Base-by-base conservation (phyloP, 164 flowering plant genomes). In the Vitis labrusca region DNA sequence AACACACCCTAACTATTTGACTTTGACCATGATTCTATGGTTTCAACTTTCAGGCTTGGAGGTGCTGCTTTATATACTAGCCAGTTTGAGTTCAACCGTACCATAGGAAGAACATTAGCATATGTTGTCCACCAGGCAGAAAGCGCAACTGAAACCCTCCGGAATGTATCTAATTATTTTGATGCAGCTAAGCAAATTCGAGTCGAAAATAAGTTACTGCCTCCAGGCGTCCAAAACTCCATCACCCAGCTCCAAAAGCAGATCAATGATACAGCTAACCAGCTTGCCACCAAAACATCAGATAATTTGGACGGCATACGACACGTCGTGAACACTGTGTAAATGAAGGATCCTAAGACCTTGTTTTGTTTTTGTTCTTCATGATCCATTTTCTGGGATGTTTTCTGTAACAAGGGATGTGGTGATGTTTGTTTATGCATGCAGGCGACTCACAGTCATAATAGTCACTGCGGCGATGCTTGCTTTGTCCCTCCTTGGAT, bases 111-210 rank as follows among this genome's bases (percentile, higher is more conserved):
- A 48, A 76, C 87, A 50, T 29, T 82, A 80, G 71, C 74, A 1
- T 82, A 79, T 74, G 80, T 84, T 52, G 83, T 80, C 8, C 9
- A 37, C 49, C 83, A 82, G 56, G 83, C 87, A 14, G 83, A 80
- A 52, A 15, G 55, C 19, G 77, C 85, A 0, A 81, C 69, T 13
- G 61, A 50, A 14, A 74, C 73, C 55, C 75, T 84, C 4, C 59
- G 51, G 13, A 59, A 63, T 59, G 80, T 82, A 13, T 82, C 85
- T 1, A 71, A 68, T 32, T 72, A 61, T 75, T 73, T 84, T 56
- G 76, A 68, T 37, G 63, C 76, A 19, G 85, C 85, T 2, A 84
- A 78, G 75, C 77, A 67, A 64, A 52, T 74, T 53, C 79, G 71
- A 30, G 83, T 84, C 11, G 80, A 78, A 50, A 56, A 80, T 59